Percentiles rank a stretch among this genome's conserved stretches.
phyloP scores from a whole-genome alignment of 148 eudicot species.

The Vaccinium vitisidaea region DNA sequence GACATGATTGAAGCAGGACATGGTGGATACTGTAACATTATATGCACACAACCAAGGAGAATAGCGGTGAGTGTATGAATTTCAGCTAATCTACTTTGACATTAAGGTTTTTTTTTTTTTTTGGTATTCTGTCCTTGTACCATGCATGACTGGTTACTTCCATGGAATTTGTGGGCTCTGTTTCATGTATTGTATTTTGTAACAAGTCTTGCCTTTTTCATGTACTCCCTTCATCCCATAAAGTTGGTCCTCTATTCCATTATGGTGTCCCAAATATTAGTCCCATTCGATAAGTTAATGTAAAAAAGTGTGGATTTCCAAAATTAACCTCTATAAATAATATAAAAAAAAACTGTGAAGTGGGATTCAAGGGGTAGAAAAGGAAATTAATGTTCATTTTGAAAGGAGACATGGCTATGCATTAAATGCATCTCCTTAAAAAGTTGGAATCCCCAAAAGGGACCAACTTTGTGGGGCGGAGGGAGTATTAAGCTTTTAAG shows the following conservation, averaged over 20 bases:
- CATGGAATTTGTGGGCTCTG: not conserved
- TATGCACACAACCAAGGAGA: constrained; percentile 96
- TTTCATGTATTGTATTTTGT: not conserved
- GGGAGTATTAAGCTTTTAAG: not conserved
- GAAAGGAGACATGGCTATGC: no score
- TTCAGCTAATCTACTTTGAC: not conserved
- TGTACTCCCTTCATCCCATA: not conserved
- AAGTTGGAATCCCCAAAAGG: no score
- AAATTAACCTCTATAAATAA: no score
- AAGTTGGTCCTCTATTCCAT: no score
- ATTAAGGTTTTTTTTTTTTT: not conserved
- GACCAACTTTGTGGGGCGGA: no score
- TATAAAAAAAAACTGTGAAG: no score
- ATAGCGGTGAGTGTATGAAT: constrained; percentile 66
- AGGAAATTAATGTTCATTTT: no score
- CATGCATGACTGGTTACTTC: not conserved
- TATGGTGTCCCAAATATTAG: no score
- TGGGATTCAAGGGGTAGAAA: no score
- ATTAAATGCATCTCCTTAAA: no score
- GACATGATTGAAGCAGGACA: constrained; percentile 83
- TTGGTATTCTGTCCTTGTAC: not conserved
- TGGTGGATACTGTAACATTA: constrained; percentile 81
- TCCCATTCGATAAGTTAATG: no score
- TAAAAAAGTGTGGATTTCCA: no score
- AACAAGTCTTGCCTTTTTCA: constrained; percentile 6